A percentile compares a stretch with the other conserved stretches of the same genome.
These are phyloP conservation scores for Camellia sinensis DNA, from an alignment of 148 eudicot genomes.

Conservation along the genomic window DNA sequence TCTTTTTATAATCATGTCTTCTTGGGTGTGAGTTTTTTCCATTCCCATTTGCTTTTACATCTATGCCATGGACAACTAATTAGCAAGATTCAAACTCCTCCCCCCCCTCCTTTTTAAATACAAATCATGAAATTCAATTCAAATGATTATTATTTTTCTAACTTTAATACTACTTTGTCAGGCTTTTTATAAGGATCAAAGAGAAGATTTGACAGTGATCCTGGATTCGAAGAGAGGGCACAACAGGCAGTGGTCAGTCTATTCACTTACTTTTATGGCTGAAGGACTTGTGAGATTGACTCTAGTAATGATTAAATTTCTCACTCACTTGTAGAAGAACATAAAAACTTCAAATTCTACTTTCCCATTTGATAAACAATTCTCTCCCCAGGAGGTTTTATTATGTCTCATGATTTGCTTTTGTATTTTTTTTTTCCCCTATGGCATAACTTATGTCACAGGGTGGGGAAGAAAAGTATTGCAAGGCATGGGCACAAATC, in stretches of 20 bases:
- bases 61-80: neutral
- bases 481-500: conserved; percentile 81
- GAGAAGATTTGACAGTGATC: conserved; percentile 76
- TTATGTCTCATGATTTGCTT: neutral
- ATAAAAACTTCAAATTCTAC: neutral
- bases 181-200: conserved; percentile 94
- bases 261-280: conserved; percentile 12
- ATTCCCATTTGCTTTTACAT: conserved; percentile 6
- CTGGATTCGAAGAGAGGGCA: conserved; percentile 86
- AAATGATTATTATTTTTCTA: neutral
- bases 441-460: conserved; percentile 24
- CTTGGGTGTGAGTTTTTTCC: neutral
- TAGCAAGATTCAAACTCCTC: neutral
- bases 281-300: neutral
- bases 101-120: neutral
- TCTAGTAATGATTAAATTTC: neutral
- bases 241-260: conserved; percentile 94
- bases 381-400: neutral
- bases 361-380: neutral
- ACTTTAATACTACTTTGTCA: conserved; percentile 26
- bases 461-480: conserved; percentile 77
- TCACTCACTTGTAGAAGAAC: neutral
- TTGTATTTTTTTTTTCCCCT: neutral
- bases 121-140: neutral
- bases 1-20: neutral